Conservation (phyloP, 140 eudicot genomes). For the Ambrosia hybrid region DNA sequence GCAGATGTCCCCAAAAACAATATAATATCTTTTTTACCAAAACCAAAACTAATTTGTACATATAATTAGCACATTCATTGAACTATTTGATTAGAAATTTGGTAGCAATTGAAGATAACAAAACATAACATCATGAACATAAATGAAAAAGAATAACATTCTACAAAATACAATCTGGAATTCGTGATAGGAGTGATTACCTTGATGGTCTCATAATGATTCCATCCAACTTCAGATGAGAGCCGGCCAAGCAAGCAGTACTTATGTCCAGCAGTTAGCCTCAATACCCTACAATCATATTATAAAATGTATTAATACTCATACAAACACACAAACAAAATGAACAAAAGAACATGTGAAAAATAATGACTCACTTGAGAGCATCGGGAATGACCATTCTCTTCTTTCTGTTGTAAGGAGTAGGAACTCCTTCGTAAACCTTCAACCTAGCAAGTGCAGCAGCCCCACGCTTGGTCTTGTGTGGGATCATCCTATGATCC, state of each 20-base stretch:
- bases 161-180: neutral
- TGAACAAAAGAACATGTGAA: neutral
- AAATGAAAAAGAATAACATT: too few relatives aligned
- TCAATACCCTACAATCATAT: constrained; percentile 35
- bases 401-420: constrained; percentile 41
- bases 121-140: too few relatives aligned
- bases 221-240: constrained; percentile 73
- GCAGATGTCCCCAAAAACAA: too few relatives aligned
- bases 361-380: constrained; percentile 47
- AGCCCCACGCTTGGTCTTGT: constrained; percentile 76
- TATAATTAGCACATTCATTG: too few relatives aligned
- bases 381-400: constrained; percentile 83
- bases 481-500: constrained; percentile 62
- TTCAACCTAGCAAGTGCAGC: constrained; percentile 72
- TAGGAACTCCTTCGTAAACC: constrained; percentile 52
- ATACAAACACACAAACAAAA: neutral
- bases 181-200: constrained; percentile 21
- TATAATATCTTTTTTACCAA: too few relatives aligned
- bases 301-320: neutral
- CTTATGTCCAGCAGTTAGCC: too few relatives aligned
- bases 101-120: too few relatives aligned
- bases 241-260: too few relatives aligned
- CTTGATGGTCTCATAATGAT: constrained; percentile 68
- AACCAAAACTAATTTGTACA: too few relatives aligned
- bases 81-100: too few relatives aligned